phyloP scores from a whole-genome alignment of 352 stramenopile species.

The Phytophthora lateralis region DNA sequence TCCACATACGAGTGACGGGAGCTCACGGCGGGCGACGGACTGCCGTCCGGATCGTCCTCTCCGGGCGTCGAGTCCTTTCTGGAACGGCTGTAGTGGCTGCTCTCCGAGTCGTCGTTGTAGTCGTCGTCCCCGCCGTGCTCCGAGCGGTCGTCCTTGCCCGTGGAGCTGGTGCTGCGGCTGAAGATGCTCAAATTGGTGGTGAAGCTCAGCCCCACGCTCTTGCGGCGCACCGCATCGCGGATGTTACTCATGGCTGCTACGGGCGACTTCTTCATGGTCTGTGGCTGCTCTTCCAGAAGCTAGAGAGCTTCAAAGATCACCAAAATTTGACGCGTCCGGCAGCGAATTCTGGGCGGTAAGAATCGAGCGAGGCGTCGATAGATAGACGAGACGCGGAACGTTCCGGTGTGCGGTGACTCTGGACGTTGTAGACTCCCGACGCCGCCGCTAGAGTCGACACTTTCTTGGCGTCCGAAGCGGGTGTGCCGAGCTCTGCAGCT shows the following conservation, averaged over 20 bases:
- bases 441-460: slow-evolving; percentile 7
- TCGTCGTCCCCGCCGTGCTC: slow-evolving; percentile 40
- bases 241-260: slow-evolving; percentile 55
- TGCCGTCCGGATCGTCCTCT: slow-evolving; percentile 42
- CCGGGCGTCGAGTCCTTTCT: slow-evolving; percentile 43
- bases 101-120: slow-evolving; percentile 46
- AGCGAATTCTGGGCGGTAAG: slow-evolving; percentile 6
- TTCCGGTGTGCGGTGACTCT: neutral
- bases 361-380: neutral
- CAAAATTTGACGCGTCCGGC: slow-evolving; percentile 6
- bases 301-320: slow-evolving; percentile 9
- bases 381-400: slow-evolving; percentile 3
- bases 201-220: slow-evolving; percentile 70
- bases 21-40: slow-evolving; percentile 41
- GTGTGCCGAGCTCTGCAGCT: slow-evolving; percentile 23
- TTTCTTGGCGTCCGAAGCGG: slow-evolving; percentile 6
- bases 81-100: slow-evolving; percentile 46
- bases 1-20: slow-evolving; percentile 57
- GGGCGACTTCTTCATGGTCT: slow-evolving; percentile 54
- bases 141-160: slow-evolving; percentile 48
- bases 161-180: slow-evolving; percentile 42
- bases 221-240: slow-evolving; percentile 65
- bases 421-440: neutral
- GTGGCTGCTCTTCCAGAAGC: slow-evolving; percentile 12
- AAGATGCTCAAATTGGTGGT: slow-evolving; percentile 68